phyloP scores from a whole-genome alignment of 441 rosid genomes.

The Theobroma grandiflorum region DNA sequence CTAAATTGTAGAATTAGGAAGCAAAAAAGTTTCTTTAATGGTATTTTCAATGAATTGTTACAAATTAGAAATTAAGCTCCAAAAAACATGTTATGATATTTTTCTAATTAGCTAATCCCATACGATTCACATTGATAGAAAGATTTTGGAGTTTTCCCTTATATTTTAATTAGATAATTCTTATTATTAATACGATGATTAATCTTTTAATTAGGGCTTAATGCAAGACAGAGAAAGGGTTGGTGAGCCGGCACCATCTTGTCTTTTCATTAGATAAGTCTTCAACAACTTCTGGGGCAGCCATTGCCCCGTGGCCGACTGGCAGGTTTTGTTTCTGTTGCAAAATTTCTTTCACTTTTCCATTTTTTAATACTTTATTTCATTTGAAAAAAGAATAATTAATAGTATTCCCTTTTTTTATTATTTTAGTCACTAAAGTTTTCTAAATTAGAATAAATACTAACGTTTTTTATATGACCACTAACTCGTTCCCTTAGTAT shows the following conservation, averaged over 20 bases:
- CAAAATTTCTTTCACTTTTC: neutral
- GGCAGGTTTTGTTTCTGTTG: neutral
- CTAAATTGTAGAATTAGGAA: too few relatives aligned
- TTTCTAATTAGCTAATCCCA: neutral
- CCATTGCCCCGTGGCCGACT: neutral
- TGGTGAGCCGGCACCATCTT: neutral
- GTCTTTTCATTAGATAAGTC: neutral
- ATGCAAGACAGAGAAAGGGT: neutral
- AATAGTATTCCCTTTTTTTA: too few relatives aligned
- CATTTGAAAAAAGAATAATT: too few relatives aligned
- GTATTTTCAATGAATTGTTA: too few relatives aligned
- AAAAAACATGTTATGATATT: too few relatives aligned
- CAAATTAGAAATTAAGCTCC: neutral
- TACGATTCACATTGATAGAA: too few relatives aligned
- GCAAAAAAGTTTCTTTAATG: neutral
- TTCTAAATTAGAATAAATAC: too few relatives aligned
- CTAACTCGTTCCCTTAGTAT: too few relatives aligned
- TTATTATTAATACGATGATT: neutral
- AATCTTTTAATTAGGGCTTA: neutral
- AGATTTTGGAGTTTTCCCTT: neutral
- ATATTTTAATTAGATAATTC: neutral
- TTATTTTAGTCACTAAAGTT: too few relatives aligned
- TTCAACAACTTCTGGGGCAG: neutral
- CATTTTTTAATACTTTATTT: neutral
- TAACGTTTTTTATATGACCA: too few relatives aligned